Evolutionary conservation across 2,329 filamentous ascomycete genomes (phyloP), one percentile per base, ranked within the genome.

Genomic region (Aspergillus jensenii): DNA sequence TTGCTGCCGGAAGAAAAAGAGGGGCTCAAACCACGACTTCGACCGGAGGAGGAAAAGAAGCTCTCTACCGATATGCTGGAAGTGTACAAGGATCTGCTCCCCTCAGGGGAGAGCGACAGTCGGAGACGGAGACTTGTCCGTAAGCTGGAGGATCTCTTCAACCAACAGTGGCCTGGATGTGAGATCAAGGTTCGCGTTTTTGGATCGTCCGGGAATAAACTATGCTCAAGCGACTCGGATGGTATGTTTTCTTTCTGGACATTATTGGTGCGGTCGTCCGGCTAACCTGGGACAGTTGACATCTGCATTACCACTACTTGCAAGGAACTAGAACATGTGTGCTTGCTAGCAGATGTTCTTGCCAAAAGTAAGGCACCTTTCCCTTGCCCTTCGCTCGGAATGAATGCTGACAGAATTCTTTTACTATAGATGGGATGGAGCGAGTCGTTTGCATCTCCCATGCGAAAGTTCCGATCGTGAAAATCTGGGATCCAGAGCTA

Each of bases 381-480:
- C 35, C 12, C 35, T 58, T 45, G 27, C 45, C 23, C 37, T 50
- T 46, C n/a, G 27, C 55, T 44, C 35, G 14, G 11, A 47, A 9
- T 39, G 45, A 46, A 51, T 48, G 54, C 62, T 66, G 46, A 68
- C 60, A 46, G 46, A 64, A 4, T 8, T 7, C 52, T 52, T 54
- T 40, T 49, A 49, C 44, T 46, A 39, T 68, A 96, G 93, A 91
- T 79, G 93, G 93, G 40, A 99, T 99, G 95, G 85, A 98, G 74
- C 91, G 91, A 68, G 92, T 99, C 1, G 90, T 97, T 23, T 99
- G 95, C 73, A 91, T 98, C 52, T 91, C 91, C 27, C 90, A 90
- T 43, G 95, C 95, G 59, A 98, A 97, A 76, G 95, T 99, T 14
- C 93, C 95, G 4, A 99, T 99, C 69, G 95, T 99, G 66, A 98